Percentiles rank a stretch among this genome's conserved stretches.
These are phyloP conservation scores for Metschnikowia proteae DNA, from an alignment of 805 yeast genomes.

Conservation along the genomic window DNA sequence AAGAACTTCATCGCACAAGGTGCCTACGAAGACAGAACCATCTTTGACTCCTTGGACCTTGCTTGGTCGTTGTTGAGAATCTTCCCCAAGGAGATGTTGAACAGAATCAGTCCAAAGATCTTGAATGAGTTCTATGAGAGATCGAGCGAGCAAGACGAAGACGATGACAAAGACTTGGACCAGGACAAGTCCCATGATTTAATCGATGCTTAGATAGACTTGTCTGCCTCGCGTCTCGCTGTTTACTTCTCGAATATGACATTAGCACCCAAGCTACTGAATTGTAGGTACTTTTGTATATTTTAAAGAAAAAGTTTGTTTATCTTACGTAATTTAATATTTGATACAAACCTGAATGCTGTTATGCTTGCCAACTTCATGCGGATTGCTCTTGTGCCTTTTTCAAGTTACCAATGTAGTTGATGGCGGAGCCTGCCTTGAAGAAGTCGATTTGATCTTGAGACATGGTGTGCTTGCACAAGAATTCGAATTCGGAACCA, in stretches of 20 bases:
- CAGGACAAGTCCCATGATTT: constrained; percentile 40
- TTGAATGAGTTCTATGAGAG: constrained; percentile 93
- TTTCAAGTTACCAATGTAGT: constrained; percentile 68
- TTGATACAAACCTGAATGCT: not conserved
- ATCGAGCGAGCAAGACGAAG: constrained; percentile 64
- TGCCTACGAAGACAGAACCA: constrained; percentile 91
- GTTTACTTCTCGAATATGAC: constrained; percentile 11
- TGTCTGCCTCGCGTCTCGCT: not conserved
- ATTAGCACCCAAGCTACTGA: constrained; percentile 1
- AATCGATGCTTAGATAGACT: constrained; percentile 34
- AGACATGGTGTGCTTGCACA: constrained; percentile 93
- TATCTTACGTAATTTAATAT: not conserved
- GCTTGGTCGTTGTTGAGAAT: constrained; percentile 98
- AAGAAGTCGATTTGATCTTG: constrained; percentile 93
- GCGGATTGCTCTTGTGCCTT: constrained; percentile 13
- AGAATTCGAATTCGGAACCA: constrained; percentile 66
- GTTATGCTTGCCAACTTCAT: not conserved
- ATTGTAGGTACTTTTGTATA: constrained; percentile 4
- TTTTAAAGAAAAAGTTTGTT: constrained; percentile 2
- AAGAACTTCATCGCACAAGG: constrained; percentile 94
- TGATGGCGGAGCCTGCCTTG: constrained; percentile 96
- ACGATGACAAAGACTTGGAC: constrained; percentile 42
- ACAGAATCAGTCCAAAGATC: constrained; percentile 97
- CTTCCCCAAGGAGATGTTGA: constrained; percentile 97
- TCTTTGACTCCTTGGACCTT: constrained; percentile 92